Evolutionary conservation across 2,329 filamentous ascomycete species (phyloP).

Genomic region (Colletotrichum sp.): DNA sequence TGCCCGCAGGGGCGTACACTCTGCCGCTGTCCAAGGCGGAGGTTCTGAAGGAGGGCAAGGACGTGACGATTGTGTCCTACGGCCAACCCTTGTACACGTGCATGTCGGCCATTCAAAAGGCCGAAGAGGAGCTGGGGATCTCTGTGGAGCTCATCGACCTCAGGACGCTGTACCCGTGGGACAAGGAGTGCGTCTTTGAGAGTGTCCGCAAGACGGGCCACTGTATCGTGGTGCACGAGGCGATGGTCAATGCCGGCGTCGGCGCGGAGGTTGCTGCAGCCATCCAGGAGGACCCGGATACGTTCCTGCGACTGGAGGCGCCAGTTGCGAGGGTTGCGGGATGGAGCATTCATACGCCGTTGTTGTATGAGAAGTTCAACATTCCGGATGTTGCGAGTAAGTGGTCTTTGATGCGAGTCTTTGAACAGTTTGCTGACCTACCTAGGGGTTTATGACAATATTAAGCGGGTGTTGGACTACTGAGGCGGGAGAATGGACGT

Average conservation of each 20-base stretch:
- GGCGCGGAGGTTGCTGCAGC: constrained; percentile 89
- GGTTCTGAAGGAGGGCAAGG: constrained; percentile 77
- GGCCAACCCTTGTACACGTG: constrained; percentile 90
- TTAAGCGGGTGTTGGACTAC: constrained; percentile 71
- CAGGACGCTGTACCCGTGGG: constrained; percentile 90
- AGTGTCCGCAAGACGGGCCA: constrained; percentile 89
- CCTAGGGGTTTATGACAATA: constrained; percentile 73
- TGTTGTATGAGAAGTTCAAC: constrained; percentile 81
- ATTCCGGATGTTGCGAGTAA: constrained; percentile 86
- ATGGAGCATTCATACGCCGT: constrained; percentile 85
- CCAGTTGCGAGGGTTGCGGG: constrained; percentile 85
- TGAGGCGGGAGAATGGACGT: constrained; percentile 34
- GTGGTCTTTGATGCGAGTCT: constrained; percentile 39
- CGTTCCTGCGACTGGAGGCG: constrained; percentile 83
- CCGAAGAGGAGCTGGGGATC: constrained; percentile 77
- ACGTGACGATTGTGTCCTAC: constrained; percentile 86
- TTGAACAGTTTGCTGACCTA: constrained; percentile 29
- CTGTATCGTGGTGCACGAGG: constrained; percentile 88
- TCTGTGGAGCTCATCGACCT: constrained; percentile 87
- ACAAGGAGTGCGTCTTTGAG: constrained; percentile 77
- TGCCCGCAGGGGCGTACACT: constrained; percentile 81
- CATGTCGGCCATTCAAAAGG: constrained; percentile 75
- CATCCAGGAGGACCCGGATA: constrained; percentile 78
- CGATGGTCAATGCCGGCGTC: constrained; percentile 88
- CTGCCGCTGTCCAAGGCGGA: constrained; percentile 88